Base-by-base conservation (phyloP, 2,329 filamentous ascomycete genomes). In the Ascosphaera aggregata region DNA sequence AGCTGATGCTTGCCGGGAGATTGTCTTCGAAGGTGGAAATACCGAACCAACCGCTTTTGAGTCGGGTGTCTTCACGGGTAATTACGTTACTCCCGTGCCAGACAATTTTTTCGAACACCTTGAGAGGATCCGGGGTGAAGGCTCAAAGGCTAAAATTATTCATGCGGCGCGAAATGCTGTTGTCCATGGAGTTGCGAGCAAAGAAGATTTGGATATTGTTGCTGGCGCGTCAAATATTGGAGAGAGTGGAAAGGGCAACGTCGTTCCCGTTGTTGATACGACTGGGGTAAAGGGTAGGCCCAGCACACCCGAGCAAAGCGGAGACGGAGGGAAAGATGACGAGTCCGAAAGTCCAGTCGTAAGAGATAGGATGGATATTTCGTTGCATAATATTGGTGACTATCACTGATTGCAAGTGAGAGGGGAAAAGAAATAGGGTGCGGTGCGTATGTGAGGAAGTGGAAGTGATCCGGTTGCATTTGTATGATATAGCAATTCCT, bases 61-160 rank as follows among this genome's bases (percentile, higher is more conserved):
- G 53, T 74, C 91, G 2, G 85, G 86, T 40, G 85, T 94, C 7
- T 94, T 95, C 61, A 82, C 75, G 51, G 86, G 86, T 36, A 72
- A 74, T 45, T 94, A 94, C 56, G 66, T 80, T 43, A 94, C 86
- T 0, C 72, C 73, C 0, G 78, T 94, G 1, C 70, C 76, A 1
- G 67, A 74, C 4, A 74, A 69, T 30, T 94, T 94, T 59, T 89
- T 94, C 47, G 72, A 80, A 46, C 80, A 82, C 49, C 64, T 91
- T 3, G 76, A 80, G 56, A 62, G 67, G 42, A 58, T 84, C 15
- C 67, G 80, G 39, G 78, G 76, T 36, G 74, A 80, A 54, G 76
- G 70, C 44, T 64, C 67, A 44, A 78, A 78, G 56, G 54, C 70
- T 45, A 79, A 79, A 55, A 65, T 73, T 15, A 57, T 77, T 45